Conservation (phyloP, 441 rosid genomes). For the Euphorbia celastroides region DNA sequence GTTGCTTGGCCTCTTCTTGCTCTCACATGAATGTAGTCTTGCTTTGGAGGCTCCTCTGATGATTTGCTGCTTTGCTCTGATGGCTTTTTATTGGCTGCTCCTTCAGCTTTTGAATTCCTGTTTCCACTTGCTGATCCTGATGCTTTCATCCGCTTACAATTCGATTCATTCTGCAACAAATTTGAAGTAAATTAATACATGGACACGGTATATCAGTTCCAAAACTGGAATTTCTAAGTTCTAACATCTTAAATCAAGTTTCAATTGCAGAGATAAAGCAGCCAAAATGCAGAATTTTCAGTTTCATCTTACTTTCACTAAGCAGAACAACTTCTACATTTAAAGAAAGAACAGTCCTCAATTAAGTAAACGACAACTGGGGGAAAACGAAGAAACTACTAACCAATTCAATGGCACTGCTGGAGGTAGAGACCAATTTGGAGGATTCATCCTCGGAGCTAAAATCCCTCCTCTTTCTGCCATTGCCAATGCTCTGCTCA, state of each 20-base stretch:
- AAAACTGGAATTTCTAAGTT: neutral
- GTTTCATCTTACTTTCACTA: neutral
- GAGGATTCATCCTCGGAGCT: constrained; percentile 73
- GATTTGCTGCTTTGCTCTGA: constrained; percentile 48
- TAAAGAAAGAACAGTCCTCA: neutral
- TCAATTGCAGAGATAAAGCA: neutral
- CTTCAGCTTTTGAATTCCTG: constrained; percentile 47
- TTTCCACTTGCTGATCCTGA: constrained; percentile 39
- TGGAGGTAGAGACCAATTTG: constrained; percentile 70
- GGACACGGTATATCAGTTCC: neutral
- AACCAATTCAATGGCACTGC: constrained; percentile 74
- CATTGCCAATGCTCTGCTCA: constrained; percentile 50
- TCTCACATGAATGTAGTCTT: constrained; percentile 70
- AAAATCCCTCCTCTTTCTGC: constrained; percentile 60
- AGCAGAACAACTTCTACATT: neutral
- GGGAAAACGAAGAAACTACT: constrained; percentile 7
- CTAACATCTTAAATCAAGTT: neutral
- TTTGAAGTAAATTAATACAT: neutral
- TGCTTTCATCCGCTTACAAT: constrained; percentile 46
- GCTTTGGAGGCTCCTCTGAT: constrained; percentile 52
- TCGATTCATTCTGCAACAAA: constrained; percentile 50
- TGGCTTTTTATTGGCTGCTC: constrained; percentile 43
- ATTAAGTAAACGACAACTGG: too few species aligned
- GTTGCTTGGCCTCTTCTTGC: constrained; percentile 88
- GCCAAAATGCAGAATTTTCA: neutral